Evolutionary conservation across 768 basidiomycete genomes (phyloP).

Genomic region (Macrolepiota fuliginosa): DNA sequence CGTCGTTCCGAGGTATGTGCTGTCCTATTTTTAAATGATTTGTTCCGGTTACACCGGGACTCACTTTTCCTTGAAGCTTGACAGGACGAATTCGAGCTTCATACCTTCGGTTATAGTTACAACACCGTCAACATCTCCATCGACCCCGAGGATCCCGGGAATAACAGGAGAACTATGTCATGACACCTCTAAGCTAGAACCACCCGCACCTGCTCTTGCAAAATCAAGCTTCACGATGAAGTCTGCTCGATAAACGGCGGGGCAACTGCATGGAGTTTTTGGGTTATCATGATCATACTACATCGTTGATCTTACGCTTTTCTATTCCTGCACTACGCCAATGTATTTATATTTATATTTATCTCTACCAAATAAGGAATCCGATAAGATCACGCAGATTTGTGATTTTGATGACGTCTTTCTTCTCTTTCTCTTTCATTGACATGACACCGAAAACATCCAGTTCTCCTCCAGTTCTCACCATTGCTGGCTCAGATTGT

Average conservation of each 20-base stretch:
- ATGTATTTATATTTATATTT: background rate
- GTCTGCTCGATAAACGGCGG: no score
- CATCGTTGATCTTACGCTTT: background rate
- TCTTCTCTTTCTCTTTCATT: background rate
- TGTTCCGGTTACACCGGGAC: background rate
- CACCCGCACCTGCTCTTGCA: background rate
- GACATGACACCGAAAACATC: background rate
- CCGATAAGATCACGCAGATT: background rate
- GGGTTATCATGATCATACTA: background rate
- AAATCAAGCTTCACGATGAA: background rate
- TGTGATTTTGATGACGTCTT: background rate
- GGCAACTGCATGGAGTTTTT: no score
- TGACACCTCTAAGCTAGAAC: background rate
- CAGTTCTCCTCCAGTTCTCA: constrained; percentile 40
- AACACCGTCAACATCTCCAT: background rate
- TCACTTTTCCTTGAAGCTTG: background rate
- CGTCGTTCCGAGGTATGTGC: background rate
- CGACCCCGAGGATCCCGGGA: background rate
- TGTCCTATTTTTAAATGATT: background rate
- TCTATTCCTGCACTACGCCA: background rate
- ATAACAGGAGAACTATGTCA: background rate
- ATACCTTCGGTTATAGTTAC: background rate
- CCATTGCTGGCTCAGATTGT: constrained; percentile 81
- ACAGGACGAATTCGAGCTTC: background rate
- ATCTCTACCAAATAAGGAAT: background rate